These are phyloP conservation scores for Allium sativum DNA, from an alignment of 106 monocot species.

Conservation along the genomic window DNA sequence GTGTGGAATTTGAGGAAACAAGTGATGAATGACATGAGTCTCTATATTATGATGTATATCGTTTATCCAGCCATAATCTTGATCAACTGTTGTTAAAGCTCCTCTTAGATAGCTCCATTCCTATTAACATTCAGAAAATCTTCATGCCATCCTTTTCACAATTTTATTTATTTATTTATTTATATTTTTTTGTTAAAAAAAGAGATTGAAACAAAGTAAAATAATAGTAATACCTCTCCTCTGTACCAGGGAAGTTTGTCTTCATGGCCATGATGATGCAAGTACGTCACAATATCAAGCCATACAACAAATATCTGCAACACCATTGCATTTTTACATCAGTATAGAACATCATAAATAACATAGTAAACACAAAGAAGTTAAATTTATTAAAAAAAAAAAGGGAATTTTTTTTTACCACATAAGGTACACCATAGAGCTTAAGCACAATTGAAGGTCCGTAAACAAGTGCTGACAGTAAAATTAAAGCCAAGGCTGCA, in stretches of 20 bases:
- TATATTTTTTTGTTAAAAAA: neutral
- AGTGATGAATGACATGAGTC: slow-evolving; percentile 57
- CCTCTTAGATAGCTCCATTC: slow-evolving; percentile 57
- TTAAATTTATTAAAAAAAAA: neutral
- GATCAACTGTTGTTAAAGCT: slow-evolving; percentile 46
- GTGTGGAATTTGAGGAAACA: slow-evolving; percentile 67
- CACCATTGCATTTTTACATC: neutral
- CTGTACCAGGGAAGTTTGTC: slow-evolving; percentile 54
- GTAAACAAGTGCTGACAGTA: slow-evolving; percentile 13
- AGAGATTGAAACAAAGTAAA: no score
- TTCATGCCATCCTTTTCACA: neutral
- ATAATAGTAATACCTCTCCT: slow-evolving; percentile 24
- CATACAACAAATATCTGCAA: slow-evolving; percentile 42
- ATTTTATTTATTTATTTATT: neutral
- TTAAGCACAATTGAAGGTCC: slow-evolving; percentile 47
- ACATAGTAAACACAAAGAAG: neutral
- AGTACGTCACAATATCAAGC: slow-evolving; percentile 48
- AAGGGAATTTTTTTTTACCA: slow-evolving; percentile 21
- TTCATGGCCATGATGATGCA: slow-evolving; percentile 48
- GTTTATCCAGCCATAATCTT: slow-evolving; percentile 63
- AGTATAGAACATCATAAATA: neutral
- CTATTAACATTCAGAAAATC: slow-evolving; percentile 6
- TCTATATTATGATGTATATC: slow-evolving; percentile 56
- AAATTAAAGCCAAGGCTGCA: slow-evolving; percentile 33
- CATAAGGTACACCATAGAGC: slow-evolving; percentile 52